These are phyloP conservation scores for Talaromyces sp. DNA, from an alignment of 2,329 filamentous ascomycete genomes.

Conservation along the genomic window DNA sequence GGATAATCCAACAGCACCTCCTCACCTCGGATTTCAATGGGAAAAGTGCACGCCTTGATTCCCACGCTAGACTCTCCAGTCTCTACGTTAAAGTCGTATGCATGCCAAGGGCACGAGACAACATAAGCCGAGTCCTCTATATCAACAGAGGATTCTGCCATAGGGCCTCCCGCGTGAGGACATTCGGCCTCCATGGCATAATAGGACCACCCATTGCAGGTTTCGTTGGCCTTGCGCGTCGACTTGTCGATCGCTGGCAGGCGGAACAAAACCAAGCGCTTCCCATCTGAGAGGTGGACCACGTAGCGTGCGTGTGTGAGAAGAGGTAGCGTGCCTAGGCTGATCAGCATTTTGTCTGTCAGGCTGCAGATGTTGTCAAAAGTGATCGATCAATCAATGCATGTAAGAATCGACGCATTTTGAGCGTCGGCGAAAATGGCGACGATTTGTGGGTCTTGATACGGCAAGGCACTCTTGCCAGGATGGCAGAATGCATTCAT, in stretches of 20 bases:
- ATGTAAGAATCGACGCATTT: not conserved
- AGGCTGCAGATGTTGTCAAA: not conserved
- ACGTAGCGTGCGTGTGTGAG: slow-evolving; percentile 40
- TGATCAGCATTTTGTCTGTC: slow-evolving; percentile 1
- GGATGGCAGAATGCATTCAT: not conserved
- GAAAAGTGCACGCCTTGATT: slow-evolving; percentile 44
- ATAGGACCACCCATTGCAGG: slow-evolving; percentile 39
- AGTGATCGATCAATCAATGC: not conserved
- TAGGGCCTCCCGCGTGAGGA: slow-evolving; percentile 43
- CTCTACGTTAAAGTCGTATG: slow-evolving; percentile 47
- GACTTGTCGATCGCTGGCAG: slow-evolving; percentile 36
- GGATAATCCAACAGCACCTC: slow-evolving; percentile 31
- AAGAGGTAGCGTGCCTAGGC: slow-evolving; percentile 19
- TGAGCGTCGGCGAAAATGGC: not conserved
- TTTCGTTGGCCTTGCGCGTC: slow-evolving; percentile 26
- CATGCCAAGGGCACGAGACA: slow-evolving; percentile 46
- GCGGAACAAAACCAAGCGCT: slow-evolving; percentile 44
- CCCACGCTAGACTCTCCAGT: slow-evolving; percentile 46
- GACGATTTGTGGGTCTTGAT: not conserved
- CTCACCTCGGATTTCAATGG: slow-evolving; percentile 33
- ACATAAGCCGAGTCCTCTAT: slow-evolving; percentile 46
- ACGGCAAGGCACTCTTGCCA: not conserved
- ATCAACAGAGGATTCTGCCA: slow-evolving; percentile 42
- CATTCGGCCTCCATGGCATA: slow-evolving; percentile 47
- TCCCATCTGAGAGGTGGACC: slow-evolving; percentile 39